phyloP scores from a whole-genome alignment of 1,284 basidiomycete species.

The Cryptococcus amylolentus region DNA sequence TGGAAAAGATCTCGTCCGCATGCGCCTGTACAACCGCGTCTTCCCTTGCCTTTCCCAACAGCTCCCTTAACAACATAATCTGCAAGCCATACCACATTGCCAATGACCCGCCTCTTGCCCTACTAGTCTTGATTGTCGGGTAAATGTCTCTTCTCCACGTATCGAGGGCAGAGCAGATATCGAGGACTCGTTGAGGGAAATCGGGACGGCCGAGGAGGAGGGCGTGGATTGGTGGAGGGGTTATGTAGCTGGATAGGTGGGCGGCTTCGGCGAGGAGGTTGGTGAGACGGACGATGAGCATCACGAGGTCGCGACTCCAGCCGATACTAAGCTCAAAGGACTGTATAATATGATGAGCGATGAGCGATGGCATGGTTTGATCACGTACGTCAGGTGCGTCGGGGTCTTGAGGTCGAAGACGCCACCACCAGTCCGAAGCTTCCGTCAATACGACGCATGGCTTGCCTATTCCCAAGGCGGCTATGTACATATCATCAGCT shows the following conservation, averaged over 20 bases:
- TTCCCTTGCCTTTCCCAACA: slow-evolving; percentile 19
- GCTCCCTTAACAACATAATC: slow-evolving; percentile 31
- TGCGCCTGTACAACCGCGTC: slow-evolving; percentile 30
- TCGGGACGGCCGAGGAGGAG: background rate
- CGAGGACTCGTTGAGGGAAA: slow-evolving; percentile 8
- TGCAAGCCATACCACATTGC: slow-evolving; percentile 36
- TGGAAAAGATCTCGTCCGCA: slow-evolving; percentile 31
- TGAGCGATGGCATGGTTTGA: background rate
- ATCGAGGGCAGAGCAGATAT: slow-evolving; percentile 1
- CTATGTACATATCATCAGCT: slow-evolving; percentile 1
- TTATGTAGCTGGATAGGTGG: slow-evolving; percentile 1
- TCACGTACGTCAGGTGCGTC: slow-evolving; percentile 7
- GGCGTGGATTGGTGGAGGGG: background rate
- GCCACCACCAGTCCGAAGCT: slow-evolving; percentile 31
- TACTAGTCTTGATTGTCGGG: slow-evolving; percentile 11
- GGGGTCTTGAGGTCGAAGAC: slow-evolving; percentile 13
- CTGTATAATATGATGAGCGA: slow-evolving; percentile 10
- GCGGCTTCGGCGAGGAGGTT: slow-evolving; percentile 8
- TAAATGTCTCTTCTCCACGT: slow-evolving; percentile 5
- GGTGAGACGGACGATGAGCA: slow-evolving; percentile 11
- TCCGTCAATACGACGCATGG: slow-evolving; percentile 21
- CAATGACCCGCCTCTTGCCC: slow-evolving; percentile 33
- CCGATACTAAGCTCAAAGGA: slow-evolving; percentile 29
- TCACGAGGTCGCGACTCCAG: slow-evolving; percentile 25
- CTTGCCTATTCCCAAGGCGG: slow-evolving; percentile 21